Evolutionary conservation across 164 flowering plant species (phyloP).

Genomic region (Brasenia schreberi): DNA sequence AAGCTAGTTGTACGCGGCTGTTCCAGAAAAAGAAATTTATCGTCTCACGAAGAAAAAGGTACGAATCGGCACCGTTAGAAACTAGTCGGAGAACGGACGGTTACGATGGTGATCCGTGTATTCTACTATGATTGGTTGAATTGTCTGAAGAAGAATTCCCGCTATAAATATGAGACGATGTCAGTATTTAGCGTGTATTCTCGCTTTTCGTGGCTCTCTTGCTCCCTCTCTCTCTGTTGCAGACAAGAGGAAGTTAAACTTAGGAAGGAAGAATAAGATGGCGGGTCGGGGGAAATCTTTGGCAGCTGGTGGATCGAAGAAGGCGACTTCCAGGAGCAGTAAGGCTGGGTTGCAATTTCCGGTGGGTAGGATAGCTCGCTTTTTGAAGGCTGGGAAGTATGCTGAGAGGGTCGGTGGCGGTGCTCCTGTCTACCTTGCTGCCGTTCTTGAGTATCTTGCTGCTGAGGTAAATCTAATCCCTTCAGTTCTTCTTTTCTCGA

Average conservation of each 20-base stretch:
- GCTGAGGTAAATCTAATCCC: slow-evolving; percentile 7
- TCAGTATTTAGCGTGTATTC: not conserved
- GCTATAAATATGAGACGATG: slow-evolving; percentile 1
- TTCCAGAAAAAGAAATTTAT: too few relatives aligned
- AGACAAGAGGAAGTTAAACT: too few relatives aligned
- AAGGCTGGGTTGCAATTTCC: slow-evolving; percentile 15
- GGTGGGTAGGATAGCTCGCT: slow-evolving; percentile 14
- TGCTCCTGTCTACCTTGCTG: slow-evolving; percentile 14
- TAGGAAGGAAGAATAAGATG: slow-evolving; percentile 1
- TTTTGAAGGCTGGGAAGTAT: slow-evolving; percentile 14
- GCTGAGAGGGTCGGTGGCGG: slow-evolving; percentile 15
- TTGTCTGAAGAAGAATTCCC: not conserved
- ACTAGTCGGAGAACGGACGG: not conserved
- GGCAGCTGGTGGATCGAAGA: slow-evolving; percentile 13
- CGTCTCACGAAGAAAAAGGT: too few relatives aligned
- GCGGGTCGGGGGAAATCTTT: slow-evolving; percentile 13
- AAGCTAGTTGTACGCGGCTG: too few relatives aligned
- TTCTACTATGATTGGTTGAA: slow-evolving; percentile 2
- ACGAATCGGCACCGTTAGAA: not conserved
- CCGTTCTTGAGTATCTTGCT: slow-evolving; percentile 14
- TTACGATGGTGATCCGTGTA: slow-evolving; percentile 4
- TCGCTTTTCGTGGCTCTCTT: not conserved
- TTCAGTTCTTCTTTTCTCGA: not conserved
- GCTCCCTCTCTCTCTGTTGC: not conserved
- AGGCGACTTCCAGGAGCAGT: slow-evolving; percentile 14